Base-by-base conservation (phyloP, 768 basidiomycete genomes). In the Chalciporus pseudorubinellus region DNA sequence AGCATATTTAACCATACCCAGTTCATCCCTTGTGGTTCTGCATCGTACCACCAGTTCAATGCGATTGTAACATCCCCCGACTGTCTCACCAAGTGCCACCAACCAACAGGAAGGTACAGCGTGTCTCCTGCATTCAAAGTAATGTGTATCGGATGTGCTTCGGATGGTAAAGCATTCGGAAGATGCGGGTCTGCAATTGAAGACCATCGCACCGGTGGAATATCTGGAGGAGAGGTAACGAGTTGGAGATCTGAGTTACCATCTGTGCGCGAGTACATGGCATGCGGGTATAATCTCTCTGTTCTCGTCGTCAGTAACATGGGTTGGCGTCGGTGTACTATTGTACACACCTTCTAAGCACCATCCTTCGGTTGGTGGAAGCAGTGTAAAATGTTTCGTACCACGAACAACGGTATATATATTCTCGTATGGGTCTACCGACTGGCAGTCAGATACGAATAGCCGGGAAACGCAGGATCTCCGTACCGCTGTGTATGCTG, bases 31-130 rank as follows among this genome's bases (percentile, higher is more conserved):
- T 77, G 70, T 65, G 85, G 78, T 64, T 91, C 87, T 57, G 86
- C 77, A 60, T 94, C 91, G 64, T 90, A 92, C 91, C 91, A 94
- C 84, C 88, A 92, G 61, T 94, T 94, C 19, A 90, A 59, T 2
- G 89, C 89, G 52, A 92, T 81, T 1, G 80, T 83, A 20, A 75
- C 72, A 52, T 76, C 72, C 4, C 76, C 78, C 4, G 78, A 72
- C 64, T 97, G 94, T 36, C 82, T 77, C 31, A 95, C 92, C 61
- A 90, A 80, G 65, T 95, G 94, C 87, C 88, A 95, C 95, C 95
- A 97, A 0, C 91, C 86, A 5, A 87, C 80, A n/a, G 95, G 95
- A 18, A 97, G 80, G 68, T 92, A 95, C 18, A 97, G 70, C 1
- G 87, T 84, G 57, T 95, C 87, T 4, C 94, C 93, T 6, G 81